Conservation (phyloP, 306 rosid genomes). For the Sindora glabra region DNA sequence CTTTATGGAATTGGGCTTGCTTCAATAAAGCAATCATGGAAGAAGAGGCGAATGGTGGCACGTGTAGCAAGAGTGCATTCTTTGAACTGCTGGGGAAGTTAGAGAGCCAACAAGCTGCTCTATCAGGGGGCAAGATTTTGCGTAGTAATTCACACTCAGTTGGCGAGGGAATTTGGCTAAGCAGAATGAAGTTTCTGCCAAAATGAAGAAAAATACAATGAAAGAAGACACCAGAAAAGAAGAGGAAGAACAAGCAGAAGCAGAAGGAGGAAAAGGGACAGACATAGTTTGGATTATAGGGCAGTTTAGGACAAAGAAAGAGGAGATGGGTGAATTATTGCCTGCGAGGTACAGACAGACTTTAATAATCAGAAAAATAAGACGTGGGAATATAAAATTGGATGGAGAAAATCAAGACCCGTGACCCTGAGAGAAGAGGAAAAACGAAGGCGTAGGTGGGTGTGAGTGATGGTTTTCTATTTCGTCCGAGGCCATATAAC, state of each 20-base stretch:
- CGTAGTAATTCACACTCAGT: conserved; percentile 54
- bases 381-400: background rate
- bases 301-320: conserved; percentile 40
- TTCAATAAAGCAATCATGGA: conserved; percentile 92
- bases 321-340: conserved; percentile 20
- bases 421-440: conserved; percentile 46
- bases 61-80: conserved; percentile 71
- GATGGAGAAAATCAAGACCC: conserved; percentile 54
- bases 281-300: conserved; percentile 43
- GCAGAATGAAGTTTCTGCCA: conserved; percentile 16
- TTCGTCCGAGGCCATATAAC: too few relatives aligned
- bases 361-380: background rate
- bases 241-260: conserved; percentile 22
- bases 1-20: conserved; percentile 30
- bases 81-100: conserved; percentile 75
- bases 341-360: too few relatives aligned
- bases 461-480: background rate
- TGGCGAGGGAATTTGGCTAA: conserved; percentile 28
- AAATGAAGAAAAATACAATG: conserved; percentile 23
- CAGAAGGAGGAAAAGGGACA: conserved; percentile 22
- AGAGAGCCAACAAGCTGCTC: conserved; percentile 63
- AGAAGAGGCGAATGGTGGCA: conserved; percentile 85
- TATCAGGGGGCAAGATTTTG: conserved; percentile 68
- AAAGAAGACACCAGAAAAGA: conserved; percentile 22
- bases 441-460: conserved; percentile 11